Evolutionary conservation across 2,329 filamentous ascomycete species (phyloP).

Genomic region (Xylariaceae sp.): DNA sequence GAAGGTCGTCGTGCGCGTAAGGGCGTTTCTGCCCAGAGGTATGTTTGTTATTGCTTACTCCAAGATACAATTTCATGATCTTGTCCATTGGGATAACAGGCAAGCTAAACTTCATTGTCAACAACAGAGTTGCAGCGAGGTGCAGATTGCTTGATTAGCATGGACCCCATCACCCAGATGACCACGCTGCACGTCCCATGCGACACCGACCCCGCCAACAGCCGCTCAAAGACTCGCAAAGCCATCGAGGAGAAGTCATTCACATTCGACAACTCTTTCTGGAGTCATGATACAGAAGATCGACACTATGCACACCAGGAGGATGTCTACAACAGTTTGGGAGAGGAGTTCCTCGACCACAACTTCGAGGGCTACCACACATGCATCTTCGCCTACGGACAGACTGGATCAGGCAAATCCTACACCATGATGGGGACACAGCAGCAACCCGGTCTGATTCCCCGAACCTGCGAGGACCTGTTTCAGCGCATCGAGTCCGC

Average conservation of each 20-base stretch:
- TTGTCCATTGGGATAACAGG: conserved; percentile 5
- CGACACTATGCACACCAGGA: conserved; percentile 88
- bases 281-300: conserved; percentile 81
- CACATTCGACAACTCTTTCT: conserved; percentile 97
- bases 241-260: conserved; percentile 85
- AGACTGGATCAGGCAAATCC: conserved; percentile 95
- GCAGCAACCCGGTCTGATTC: conserved; percentile 86
- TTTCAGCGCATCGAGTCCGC: conserved; percentile 86
- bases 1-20: conserved; percentile 75
- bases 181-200: conserved; percentile 76
- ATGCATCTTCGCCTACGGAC: conserved; percentile 97
- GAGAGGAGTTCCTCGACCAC: conserved; percentile 96
- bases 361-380: conserved; percentile 99
- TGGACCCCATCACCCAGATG: conserved; percentile 83
- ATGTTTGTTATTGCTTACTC: conserved; percentile 24
- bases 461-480: conserved; percentile 90
- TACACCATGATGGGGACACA: conserved; percentile 96
- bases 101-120: conserved; percentile 4
- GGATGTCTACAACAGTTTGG: conserved; percentile 89
- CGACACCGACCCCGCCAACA: conserved; percentile 51
- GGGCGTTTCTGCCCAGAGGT: conserved; percentile 79
- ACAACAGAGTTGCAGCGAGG: conserved; percentile 72
- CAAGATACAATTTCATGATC: conserved; percentile 6
- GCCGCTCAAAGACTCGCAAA: conserved; percentile 65
- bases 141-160: conserved; percentile 82